Evolutionary conservation across 768 basidiomycete genomes (phyloP), one percentile per base, ranked within the genome.

Genomic region (Sporobolomyces pararoseus): DNA sequence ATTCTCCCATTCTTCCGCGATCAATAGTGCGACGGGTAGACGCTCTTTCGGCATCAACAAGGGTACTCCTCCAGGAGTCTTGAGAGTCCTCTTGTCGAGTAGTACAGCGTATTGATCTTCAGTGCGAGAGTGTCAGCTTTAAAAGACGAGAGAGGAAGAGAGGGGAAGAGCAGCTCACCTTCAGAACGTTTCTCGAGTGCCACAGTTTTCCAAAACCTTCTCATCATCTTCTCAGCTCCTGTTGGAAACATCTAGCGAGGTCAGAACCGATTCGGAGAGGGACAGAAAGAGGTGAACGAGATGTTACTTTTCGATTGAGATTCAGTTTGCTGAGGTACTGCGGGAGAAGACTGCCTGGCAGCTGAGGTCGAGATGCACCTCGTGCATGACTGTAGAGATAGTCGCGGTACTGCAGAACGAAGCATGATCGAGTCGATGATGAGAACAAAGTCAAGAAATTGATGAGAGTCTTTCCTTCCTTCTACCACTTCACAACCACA

Each of bases 1-100:
- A 76, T 88, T 89, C 76, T 99, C 93, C 96, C 96, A 99, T 81
- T 99, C 96, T 65, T 89, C 84, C 25, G 93, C 96, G 75, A 98
- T 87, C 65, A 96, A 83, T 2, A 90, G 83, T 2, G 94, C 92
- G 27, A 89, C 83, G 34, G 94, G 80, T 49, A 83, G 78, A 77
- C 90, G 90, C 70, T 84, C 82, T 55, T 81, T 79, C 0, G 93
- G 93, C 19, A 98, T 75, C 42, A 87, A 77, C 35, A 99, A 80
- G 4, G 83, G 83, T 52, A 87, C 86, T n/a, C 94, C 94, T 0
- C 82, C 84, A 0, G 94, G 92, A 17, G 95, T 98, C 79, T 90
- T 95, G 66, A 99, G 83, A 1, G 89, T 73, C 35, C 74, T 68
- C 66, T 77, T 74, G 69, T 75, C 73, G 25, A 78, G 73, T 7